Evolutionary conservation across 352 stramenopile genomes (phyloP), one percentile per base, ranked within the genome.

Genomic region (Pelagophyceae sp.): DNA sequence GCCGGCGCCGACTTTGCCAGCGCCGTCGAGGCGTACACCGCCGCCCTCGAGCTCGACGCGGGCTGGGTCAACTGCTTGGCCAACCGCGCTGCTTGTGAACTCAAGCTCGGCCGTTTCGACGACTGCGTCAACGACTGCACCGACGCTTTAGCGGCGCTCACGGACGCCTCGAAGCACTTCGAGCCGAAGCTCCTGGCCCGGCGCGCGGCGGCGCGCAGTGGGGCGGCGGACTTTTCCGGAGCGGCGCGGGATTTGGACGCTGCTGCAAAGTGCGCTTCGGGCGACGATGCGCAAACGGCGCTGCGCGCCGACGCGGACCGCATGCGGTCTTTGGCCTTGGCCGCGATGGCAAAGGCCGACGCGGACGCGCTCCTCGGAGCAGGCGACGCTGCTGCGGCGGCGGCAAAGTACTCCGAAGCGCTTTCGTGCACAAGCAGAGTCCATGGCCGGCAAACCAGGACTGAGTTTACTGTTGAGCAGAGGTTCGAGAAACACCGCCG

Each of bases 11-110:
- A 86, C 69, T 84, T 77, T 69, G 50, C 38, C 2, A 79, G 60
- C 29, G 82, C 82, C 33, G 80, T 83, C 27, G 80, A 83, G 64
- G 82, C 82, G 0, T 86, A 83, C 75, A 82, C 79, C 5, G 75
- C 79, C 67, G 81, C 82, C 17, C 67, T 86, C 64, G 63, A 82
- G 72, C 50, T 77, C 19, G 79, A 86, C 65, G 35, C 38, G n/a
- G 82, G 40, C 23, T 75, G 81, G 38, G 50, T 83, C 17, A 51
- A 77, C 32, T 74, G 72, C 33, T 58, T 83, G 27, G 60, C 45
- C 37, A 77, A 76, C 72, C 50, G 82, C 65, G 79, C 82, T 40
- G 72, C 71, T 63, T 85, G 77, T 37, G 82, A 81, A 76, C 72
- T 86, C 20, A 75, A 83, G 1, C 54, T 84, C 23, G 76, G 76